Evolutionary conservation across 2,329 filamentous ascomycete species (phyloP).

Genomic region (Diaporthe amygdali): DNA sequence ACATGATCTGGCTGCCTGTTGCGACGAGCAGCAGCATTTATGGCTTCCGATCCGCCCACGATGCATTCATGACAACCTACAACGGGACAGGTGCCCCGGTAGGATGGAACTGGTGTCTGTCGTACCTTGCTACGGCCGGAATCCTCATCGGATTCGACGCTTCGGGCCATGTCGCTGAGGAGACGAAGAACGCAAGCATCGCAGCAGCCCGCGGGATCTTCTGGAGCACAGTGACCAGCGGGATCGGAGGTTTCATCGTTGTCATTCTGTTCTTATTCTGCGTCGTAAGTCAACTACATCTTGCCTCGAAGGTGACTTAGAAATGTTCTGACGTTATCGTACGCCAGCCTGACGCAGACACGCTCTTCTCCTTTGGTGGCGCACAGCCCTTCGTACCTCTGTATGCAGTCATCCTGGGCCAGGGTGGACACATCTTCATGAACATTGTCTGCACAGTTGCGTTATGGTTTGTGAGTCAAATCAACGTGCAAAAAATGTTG

Average conservation of each 20-base stretch:
- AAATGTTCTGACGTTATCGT: neutral
- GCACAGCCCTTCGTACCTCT: conserved; percentile 64
- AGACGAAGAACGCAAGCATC: conserved; percentile 62
- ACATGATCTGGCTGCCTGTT: conserved; percentile 66
- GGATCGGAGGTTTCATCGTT: conserved; percentile 57
- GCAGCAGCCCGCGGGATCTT: conserved; percentile 65
- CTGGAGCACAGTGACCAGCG: conserved; percentile 63
- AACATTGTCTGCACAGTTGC: conserved; percentile 60
- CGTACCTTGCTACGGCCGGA: conserved; percentile 64
- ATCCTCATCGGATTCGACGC: conserved; percentile 67
- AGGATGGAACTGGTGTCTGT: conserved; percentile 68
- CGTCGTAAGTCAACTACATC: conserved; percentile 41
- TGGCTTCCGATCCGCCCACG: conserved; percentile 62
- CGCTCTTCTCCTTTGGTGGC: conserved; percentile 56
- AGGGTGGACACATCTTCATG: conserved; percentile 65
- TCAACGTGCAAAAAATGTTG: neutral
- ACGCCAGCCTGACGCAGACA: conserved; percentile 54
- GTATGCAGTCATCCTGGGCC: conserved; percentile 60
- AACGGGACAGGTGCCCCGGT: conserved; percentile 60
- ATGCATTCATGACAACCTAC: conserved; percentile 66
- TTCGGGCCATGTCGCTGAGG: conserved; percentile 64
- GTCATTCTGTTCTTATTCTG: conserved; percentile 67
- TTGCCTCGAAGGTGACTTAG: too few species aligned
- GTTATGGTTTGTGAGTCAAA: conserved; percentile 52
- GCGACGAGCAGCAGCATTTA: conserved; percentile 55